Percentiles rank a stretch among this genome's conserved stretches.
Conservation (phyloP, 768 basidiomycete genomes). For the Serpula lacrymans region DNA sequence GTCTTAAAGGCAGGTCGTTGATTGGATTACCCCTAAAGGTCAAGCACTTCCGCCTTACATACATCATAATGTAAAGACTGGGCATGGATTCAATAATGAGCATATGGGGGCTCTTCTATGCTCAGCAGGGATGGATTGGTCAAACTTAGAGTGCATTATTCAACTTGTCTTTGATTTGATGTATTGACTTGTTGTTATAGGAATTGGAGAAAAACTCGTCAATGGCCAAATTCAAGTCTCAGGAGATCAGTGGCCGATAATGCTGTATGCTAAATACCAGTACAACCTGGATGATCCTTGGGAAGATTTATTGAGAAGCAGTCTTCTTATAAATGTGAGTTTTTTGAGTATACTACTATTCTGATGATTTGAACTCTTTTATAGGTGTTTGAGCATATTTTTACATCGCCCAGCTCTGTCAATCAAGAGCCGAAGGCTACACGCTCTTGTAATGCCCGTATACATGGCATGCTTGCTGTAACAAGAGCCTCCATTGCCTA, state of each 20-base stretch:
- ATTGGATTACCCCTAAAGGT: constrained; percentile 16
- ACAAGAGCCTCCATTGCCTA: constrained; percentile 12
- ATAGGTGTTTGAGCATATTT: constrained; percentile 24
- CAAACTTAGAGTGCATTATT: constrained; percentile 9
- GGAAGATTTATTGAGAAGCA: constrained; percentile 18
- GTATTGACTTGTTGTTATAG: not conserved
- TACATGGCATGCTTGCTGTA: constrained; percentile 13
- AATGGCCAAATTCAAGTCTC: constrained; percentile 5
- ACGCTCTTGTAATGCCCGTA: constrained; percentile 8
- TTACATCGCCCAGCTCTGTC: constrained; percentile 17
- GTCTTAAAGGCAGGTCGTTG: constrained; percentile 11
- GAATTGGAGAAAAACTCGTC: constrained; percentile 6
- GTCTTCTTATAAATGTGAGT: constrained; percentile 17
- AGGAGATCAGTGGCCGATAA: constrained; percentile 17
- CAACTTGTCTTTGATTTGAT: not conserved
- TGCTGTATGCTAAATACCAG: constrained; percentile 11
- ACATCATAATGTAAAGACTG: constrained; percentile 9
- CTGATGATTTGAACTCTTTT: too few relatives aligned
- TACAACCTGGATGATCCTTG: constrained; percentile 14
- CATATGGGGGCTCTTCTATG: constrained; percentile 16
- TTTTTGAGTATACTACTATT: too few relatives aligned
- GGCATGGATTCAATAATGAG: constrained; percentile 15
- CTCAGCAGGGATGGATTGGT: constrained; percentile 16
- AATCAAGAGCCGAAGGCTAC: constrained; percentile 4
- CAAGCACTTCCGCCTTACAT: constrained; percentile 9